A percentile compares a stretch with the other conserved stretches of the same genome.
Evolutionary conservation across 1,284 basidiomycete species (phyloP).

Genomic region (Flammula alnicola): DNA sequence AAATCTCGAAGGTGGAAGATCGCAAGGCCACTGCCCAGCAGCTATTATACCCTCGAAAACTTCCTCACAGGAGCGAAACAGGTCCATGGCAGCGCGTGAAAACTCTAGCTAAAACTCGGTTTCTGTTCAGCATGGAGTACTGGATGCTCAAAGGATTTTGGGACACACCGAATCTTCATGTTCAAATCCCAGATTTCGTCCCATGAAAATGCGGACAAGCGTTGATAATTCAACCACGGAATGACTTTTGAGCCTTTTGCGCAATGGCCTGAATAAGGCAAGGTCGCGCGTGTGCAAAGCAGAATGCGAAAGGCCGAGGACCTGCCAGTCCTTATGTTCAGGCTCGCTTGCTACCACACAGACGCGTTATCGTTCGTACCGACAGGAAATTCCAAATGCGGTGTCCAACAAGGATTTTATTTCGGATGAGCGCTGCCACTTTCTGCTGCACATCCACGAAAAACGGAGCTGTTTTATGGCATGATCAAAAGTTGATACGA

Average conservation of each 20-base stretch:
- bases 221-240: constrained; percentile 46
- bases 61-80: constrained; percentile 58
- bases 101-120: constrained; percentile 47
- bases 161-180: constrained; percentile 56
- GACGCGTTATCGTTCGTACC: constrained; percentile 35
- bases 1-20: constrained; percentile 45
- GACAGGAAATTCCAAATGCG: constrained; percentile 59
- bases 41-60: constrained; percentile 53
- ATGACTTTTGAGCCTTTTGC: constrained; percentile 47
- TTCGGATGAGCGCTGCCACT: constrained; percentile 46
- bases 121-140: background rate
- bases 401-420: constrained; percentile 61
- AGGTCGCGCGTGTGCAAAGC: constrained; percentile 59
- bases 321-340: constrained; percentile 35
- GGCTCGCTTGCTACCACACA: background rate
- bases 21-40: constrained; percentile 59
- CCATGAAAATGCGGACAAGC: constrained; percentile 57
- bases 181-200: constrained; percentile 47
- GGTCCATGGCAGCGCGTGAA: constrained; percentile 55
- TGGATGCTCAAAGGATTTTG: constrained; percentile 9
- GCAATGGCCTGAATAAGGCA: constrained; percentile 58
- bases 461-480: constrained; percentile 41
- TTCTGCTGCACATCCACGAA: constrained; percentile 52
- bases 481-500: background rate
- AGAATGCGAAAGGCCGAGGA: constrained; percentile 56